These are phyloP conservation scores for Asterionellopsis glacialis DNA, from an alignment of 108 stramenopile species.

Conservation along the genomic window DNA sequence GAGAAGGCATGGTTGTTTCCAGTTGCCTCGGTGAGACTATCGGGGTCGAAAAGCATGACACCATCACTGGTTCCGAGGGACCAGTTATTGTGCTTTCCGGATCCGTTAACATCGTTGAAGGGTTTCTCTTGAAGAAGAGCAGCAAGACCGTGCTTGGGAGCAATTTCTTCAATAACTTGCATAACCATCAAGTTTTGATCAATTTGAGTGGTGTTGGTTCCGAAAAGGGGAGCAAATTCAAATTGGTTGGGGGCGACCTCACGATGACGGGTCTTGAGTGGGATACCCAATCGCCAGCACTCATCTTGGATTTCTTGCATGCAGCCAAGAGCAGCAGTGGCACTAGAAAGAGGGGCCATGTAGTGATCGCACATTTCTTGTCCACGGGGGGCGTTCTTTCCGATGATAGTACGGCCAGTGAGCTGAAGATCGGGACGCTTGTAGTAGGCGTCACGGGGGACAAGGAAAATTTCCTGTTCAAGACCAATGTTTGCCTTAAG, in stretches of 20 bases:
- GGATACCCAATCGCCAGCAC: slow-evolving; percentile 85
- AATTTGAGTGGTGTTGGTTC: slow-evolving; percentile 85
- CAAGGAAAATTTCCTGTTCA: slow-evolving; percentile 96
- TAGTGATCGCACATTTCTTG: slow-evolving; percentile 96
- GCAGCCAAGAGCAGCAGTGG: slow-evolving; percentile 82
- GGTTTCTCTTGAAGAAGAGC: slow-evolving; percentile 97
- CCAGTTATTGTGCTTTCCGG: slow-evolving; percentile 98
- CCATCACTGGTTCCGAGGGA: slow-evolving; percentile 84
- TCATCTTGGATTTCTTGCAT: slow-evolving; percentile 94
- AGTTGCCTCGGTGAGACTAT: slow-evolving; percentile 51
- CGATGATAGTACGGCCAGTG: slow-evolving; percentile 92
- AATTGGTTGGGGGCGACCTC: slow-evolving; percentile 97
- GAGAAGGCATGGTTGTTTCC: slow-evolving; percentile 80
- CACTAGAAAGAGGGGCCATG: slow-evolving; percentile 82
- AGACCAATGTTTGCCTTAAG: slow-evolving; percentile 89
- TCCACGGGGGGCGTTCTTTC: slow-evolving; percentile 88
- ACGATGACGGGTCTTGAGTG: slow-evolving; percentile 90
- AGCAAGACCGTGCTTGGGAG: slow-evolving; percentile 86
- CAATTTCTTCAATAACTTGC: slow-evolving; percentile 95
- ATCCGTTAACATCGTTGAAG: slow-evolving; percentile 93
- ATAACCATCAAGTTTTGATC: slow-evolving; percentile 96
- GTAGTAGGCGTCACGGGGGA: slow-evolving; percentile 90
- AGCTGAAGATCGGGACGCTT: slow-evolving; percentile 89
- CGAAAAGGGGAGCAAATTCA: slow-evolving; percentile 91
- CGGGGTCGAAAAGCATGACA: slow-evolving; percentile 76